Conservation (phyloP, 768 basidiomycete genomes). For the Mycena epipterygia region DNA sequence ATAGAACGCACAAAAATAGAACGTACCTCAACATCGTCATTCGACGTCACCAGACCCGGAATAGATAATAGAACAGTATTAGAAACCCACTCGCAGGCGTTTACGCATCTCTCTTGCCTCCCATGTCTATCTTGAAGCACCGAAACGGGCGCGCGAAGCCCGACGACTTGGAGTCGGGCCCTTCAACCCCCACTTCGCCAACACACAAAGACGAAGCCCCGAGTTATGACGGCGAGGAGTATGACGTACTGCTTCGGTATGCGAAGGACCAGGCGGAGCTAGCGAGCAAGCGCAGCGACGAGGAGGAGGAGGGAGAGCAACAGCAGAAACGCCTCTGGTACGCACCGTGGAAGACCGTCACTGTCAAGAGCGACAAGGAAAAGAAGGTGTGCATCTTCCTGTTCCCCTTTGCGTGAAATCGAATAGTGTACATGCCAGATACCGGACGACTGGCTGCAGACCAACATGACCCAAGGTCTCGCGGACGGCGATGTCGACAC, state of each 20-base stretch:
- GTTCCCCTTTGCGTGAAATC: neutral
- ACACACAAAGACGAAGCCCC: slow-evolving; percentile 1
- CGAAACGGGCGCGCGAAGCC: slow-evolving; percentile 9
- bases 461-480: slow-evolving; percentile 54
- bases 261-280: slow-evolving; percentile 47
- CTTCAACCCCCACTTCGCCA: slow-evolving; percentile 3
- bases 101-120: neutral
- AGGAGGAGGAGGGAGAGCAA: slow-evolving; percentile 39
- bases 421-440: slow-evolving; percentile 37
- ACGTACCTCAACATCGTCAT: neutral
- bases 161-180: slow-evolving; percentile 26
- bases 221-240: slow-evolving; percentile 48
- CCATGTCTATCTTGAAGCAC: slow-evolving; percentile 24
- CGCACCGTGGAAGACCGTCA: slow-evolving; percentile 58
- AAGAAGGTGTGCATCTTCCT: slow-evolving; percentile 44
- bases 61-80: neutral
- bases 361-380: slow-evolving; percentile 39
- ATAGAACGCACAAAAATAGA: neutral
- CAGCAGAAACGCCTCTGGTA: slow-evolving; percentile 55
- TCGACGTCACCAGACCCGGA: neutral
- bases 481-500: slow-evolving; percentile 47
- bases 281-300: slow-evolving; percentile 41
- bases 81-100: neutral
- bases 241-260: slow-evolving; percentile 53
- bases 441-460: slow-evolving; percentile 56